Conservation (phyloP, 345 rosid species). For the Zanthoxylum bungeanum region DNA sequence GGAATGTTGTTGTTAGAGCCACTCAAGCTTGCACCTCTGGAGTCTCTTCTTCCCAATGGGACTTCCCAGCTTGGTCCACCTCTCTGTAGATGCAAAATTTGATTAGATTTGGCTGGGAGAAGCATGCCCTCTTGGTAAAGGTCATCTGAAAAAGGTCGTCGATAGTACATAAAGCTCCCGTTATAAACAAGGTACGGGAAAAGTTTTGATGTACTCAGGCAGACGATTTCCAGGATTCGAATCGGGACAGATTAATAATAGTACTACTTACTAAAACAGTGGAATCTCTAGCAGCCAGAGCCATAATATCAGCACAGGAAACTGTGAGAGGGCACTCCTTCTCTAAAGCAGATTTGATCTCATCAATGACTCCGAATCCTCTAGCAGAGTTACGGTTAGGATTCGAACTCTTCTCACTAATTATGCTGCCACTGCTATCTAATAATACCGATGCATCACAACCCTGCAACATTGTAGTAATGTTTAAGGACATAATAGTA, state of each 20-base stretch:
- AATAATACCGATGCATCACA: conserved; percentile 83
- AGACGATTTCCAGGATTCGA: too few relatives aligned
- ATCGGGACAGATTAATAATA: too few relatives aligned
- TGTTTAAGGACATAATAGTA: too few relatives aligned
- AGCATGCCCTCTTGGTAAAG: too few relatives aligned
- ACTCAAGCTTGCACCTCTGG: conserved; percentile 66
- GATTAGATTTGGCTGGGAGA: not conserved
- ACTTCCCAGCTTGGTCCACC: conserved; percentile 93
- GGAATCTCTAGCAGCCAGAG: conserved; percentile 89
- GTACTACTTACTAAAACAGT: conserved; percentile 63
- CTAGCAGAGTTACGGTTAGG: conserved; percentile 78
- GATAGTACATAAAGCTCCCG: too few relatives aligned
- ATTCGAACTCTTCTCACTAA: conserved; percentile 69
- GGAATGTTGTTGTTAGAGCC: conserved; percentile 81
- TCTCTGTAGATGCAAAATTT: conserved; percentile 30
- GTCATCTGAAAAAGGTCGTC: too few relatives aligned
- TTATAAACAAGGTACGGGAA: too few relatives aligned
- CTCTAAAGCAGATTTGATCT: conserved; percentile 74
- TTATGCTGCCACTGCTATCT: conserved; percentile 57
- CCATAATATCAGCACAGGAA: conserved; percentile 80
- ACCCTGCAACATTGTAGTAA: too few relatives aligned
- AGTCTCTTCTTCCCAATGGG: conserved; percentile 85
- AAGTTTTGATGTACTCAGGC: too few relatives aligned
- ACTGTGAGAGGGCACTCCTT: conserved; percentile 72
- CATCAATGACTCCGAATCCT: conserved; percentile 78